A percentile compares a stretch with the other conserved stretches of the same genome.
phyloP scores from a whole-genome alignment of 305 asterid species.

The Fraxinus nigra region DNA sequence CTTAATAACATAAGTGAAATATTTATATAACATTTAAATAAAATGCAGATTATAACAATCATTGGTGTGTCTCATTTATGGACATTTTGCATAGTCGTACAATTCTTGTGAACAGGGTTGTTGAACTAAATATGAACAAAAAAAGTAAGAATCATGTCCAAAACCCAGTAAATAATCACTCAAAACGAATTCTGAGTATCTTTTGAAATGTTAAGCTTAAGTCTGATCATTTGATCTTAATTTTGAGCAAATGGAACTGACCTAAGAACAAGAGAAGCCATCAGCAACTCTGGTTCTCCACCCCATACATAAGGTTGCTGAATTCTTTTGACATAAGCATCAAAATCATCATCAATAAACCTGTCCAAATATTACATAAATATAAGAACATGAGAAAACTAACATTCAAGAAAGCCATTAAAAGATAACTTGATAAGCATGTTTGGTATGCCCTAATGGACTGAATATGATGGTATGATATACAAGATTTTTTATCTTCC shows the following conservation, averaged over 20 bases:
- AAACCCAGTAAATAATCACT: neutral
- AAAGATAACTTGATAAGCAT: neutral
- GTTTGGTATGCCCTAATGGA: neutral
- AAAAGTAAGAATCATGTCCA: neutral
- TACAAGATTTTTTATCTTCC: neutral
- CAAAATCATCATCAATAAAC: conserved; percentile 82
- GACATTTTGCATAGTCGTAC: neutral
- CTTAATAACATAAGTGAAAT: neutral
- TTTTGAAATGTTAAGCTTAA: neutral
- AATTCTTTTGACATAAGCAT: conserved; percentile 62
- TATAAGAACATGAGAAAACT: neutral
- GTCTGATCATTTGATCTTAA: neutral
- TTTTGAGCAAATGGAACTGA: conserved; percentile 28
- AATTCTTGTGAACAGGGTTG: neutral
- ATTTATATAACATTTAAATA: neutral
- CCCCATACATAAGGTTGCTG: conserved; percentile 81
- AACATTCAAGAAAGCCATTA: neutral
- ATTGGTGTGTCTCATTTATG: neutral
- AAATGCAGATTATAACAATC: neutral
- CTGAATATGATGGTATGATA: neutral
- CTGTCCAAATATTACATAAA: conserved; percentile 27
- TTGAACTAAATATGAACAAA: neutral
- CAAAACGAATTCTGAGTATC: neutral
- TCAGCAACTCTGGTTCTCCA: conserved; percentile 81
- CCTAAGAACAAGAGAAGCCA: conserved; percentile 86